A percentile compares a stretch with the other conserved stretches of the same genome.
These are phyloP conservation scores for Solanum neorickii DNA, from an alignment of 257 asterid species.

Conservation along the genomic window DNA sequence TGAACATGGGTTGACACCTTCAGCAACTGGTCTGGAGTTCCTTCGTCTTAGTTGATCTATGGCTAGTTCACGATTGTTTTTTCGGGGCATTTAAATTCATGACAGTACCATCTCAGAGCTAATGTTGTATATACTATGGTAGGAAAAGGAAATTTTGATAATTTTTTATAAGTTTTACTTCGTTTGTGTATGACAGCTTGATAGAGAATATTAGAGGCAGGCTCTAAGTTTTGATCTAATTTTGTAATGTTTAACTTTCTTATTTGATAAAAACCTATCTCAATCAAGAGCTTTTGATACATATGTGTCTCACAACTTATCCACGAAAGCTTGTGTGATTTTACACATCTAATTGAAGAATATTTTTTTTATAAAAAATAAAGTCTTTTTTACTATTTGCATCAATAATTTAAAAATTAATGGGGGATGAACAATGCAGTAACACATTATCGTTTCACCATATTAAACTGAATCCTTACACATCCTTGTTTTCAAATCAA, in stretches of 20 bases:
- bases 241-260: not conserved
- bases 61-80: not conserved
- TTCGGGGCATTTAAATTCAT: not conserved
- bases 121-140: not conserved
- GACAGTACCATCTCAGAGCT: not conserved
- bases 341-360: not conserved
- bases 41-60: slow-evolving; percentile 21
- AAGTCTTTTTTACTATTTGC: too few relatives aligned
- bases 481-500: not conserved
- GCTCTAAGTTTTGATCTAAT: not conserved
- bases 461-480: not conserved
- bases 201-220: not conserved
- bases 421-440: not conserved
- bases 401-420: not conserved
- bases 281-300: too few relatives aligned
- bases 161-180: not conserved
- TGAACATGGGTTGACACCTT: slow-evolving; percentile 48
- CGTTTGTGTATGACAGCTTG: not conserved
- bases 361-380: too few relatives aligned
- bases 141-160: not conserved
- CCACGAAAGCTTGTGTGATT: not conserved
- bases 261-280: not conserved
- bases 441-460: not conserved
- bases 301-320: too few relatives aligned
- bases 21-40: slow-evolving; percentile 65